These are phyloP conservation scores for Lachnellula hyalina DNA, from an alignment of 2,329 filamentous ascomycete species.

Conservation along the genomic window DNA sequence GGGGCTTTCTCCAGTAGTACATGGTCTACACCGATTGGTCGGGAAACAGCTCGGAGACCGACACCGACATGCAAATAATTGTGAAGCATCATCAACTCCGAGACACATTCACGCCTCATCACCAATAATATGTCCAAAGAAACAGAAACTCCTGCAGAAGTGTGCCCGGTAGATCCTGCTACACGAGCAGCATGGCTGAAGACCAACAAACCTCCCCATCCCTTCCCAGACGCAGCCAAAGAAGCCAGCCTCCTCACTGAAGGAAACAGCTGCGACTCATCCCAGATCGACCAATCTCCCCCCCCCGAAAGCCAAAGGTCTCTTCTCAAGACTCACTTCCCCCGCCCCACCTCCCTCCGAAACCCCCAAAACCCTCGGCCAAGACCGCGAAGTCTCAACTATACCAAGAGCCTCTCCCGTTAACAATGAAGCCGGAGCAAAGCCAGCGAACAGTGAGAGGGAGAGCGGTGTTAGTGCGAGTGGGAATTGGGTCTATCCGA, in stretches of 20 bases:
- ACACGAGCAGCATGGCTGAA: slow-evolving; percentile 81
- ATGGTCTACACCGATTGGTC: slow-evolving; percentile 23
- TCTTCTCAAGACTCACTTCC: slow-evolving; percentile 20
- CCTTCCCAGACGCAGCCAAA: slow-evolving; percentile 23
- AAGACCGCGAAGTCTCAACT: slow-evolving; percentile 68
- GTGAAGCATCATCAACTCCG: slow-evolving; percentile 1
- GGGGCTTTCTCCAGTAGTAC: slow-evolving; percentile 4
- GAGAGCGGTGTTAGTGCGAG: slow-evolving; percentile 65
- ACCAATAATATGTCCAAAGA: slow-evolving; percentile 26
- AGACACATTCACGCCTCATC: neutral
- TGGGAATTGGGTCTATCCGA: slow-evolving; percentile 97
- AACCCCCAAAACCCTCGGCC: slow-evolving; percentile 43
- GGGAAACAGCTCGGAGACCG: slow-evolving; percentile 10
- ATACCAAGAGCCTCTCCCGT: slow-evolving; percentile 62
- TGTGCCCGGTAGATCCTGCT: slow-evolving; percentile 87
- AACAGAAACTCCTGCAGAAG: slow-evolving; percentile 32
- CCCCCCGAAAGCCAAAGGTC: slow-evolving; percentile 8
- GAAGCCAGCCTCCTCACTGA: slow-evolving; percentile 29
- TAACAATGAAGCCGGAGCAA: slow-evolving; percentile 36
- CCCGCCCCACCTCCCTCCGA: slow-evolving; percentile 4
- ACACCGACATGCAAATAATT: slow-evolving; percentile 12
- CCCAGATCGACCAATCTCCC: slow-evolving; percentile 33
- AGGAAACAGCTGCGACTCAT: slow-evolving; percentile 33
- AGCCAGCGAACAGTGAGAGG: slow-evolving; percentile 67
- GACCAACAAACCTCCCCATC: slow-evolving; percentile 24